Percentiles rank a stretch among this genome's conserved stretches.
Evolutionary conservation across 2,329 filamentous ascomycete species (phyloP).

Genomic region (Salinomyces thailandicus): DNA sequence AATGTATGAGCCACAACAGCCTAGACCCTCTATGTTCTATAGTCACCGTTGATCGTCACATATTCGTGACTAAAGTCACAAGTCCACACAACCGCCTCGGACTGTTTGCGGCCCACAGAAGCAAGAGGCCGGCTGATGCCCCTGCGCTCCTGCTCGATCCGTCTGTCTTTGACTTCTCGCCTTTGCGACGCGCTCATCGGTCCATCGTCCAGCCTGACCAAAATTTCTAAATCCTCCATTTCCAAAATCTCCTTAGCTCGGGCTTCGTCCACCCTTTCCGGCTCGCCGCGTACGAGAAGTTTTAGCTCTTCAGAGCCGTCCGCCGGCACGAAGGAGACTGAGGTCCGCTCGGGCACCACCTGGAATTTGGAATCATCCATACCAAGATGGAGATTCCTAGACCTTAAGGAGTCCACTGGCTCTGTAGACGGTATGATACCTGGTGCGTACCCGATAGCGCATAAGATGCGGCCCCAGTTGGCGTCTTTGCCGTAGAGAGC

Average conservation of each 20-base stretch:
- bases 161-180: not conserved
- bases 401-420: slow-evolving; percentile 1
- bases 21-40: slow-evolving; percentile 44
- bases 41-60: slow-evolving; percentile 59
- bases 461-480: slow-evolving; percentile 96
- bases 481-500: slow-evolving; percentile 94
- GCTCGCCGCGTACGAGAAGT: slow-evolving; percentile 68
- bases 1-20: too few species aligned
- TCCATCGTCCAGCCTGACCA: slow-evolving; percentile 61
- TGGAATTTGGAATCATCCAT: slow-evolving; percentile 29
- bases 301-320: slow-evolving; percentile 70
- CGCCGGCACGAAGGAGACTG: slow-evolving; percentile 65
- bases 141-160: not conserved
- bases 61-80: slow-evolving; percentile 83
- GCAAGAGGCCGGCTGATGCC: not conserved
- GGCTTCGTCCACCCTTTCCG: slow-evolving; percentile 65
- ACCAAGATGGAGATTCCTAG: not conserved
- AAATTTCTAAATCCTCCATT: slow-evolving; percentile 67
- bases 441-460: slow-evolving; percentile 74
- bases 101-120: not conserved
- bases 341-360: slow-evolving; percentile 60
- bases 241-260: slow-evolving; percentile 68
- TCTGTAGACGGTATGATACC: slow-evolving; percentile 39
- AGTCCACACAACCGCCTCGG: slow-evolving; percentile 66
- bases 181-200: not conserved